Evolutionary conservation across 1,284 basidiomycete species (phyloP).

Genomic region (Malassezia psittaci): DNA sequence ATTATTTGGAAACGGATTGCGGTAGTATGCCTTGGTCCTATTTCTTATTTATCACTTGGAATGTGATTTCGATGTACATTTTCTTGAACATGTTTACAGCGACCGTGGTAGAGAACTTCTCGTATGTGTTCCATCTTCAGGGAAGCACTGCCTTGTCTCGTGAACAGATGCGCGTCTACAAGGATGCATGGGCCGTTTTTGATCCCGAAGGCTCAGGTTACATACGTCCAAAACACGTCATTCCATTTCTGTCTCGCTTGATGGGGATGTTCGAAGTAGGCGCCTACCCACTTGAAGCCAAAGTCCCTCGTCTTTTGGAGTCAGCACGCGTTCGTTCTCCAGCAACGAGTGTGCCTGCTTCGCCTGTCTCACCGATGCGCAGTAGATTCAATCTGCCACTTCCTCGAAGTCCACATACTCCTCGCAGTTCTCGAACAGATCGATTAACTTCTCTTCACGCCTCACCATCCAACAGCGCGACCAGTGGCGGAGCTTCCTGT

Average conservation of each 20-base stretch:
- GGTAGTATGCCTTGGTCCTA: slow-evolving; percentile 78
- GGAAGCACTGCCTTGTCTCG: slow-evolving; percentile 73
- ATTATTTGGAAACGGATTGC: slow-evolving; percentile 70
- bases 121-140: slow-evolving; percentile 84
- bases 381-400: neutral
- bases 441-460: neutral
- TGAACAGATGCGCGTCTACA: slow-evolving; percentile 61
- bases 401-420: slow-evolving; percentile 2
- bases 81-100: slow-evolving; percentile 72
- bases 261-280: slow-evolving; percentile 36
- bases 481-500: neutral
- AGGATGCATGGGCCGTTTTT: slow-evolving; percentile 81
- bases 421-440: neutral
- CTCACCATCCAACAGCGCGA: neutral
- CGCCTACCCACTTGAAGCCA: slow-evolving; percentile 25
- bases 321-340: neutral
- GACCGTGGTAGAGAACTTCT: slow-evolving; percentile 93
- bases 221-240: slow-evolving; percentile 62
- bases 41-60: slow-evolving; percentile 87
- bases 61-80: slow-evolving; percentile 72
- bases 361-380: slow-evolving; percentile 5
- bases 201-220: slow-evolving; percentile 70
- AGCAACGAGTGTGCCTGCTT: neutral
- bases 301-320: slow-evolving; percentile 20
- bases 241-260: slow-evolving; percentile 59